Base-by-base conservation (phyloP, 1,139 yeast species). In the Scheffersomyces titani region DNA sequence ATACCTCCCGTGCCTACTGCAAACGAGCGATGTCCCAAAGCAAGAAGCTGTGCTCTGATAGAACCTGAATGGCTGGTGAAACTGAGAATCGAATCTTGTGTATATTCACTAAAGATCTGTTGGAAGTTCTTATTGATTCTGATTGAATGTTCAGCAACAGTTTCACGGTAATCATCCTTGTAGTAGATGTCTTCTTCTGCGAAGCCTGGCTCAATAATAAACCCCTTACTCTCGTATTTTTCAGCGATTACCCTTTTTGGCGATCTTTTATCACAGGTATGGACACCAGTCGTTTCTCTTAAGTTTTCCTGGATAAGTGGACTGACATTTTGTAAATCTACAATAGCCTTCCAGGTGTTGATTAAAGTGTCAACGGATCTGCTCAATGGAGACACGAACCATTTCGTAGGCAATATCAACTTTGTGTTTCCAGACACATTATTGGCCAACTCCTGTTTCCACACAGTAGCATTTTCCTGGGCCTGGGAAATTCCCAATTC, bases 1-100 rank as follows among this genome's bases (percentile, higher is more conserved):
- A 78, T 70, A 6, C 82, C 82, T 13, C 82, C 82, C 5, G 82
- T 78, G 7, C 80, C 81, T 30, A 78, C 74, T 3, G 77, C 74
- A 66, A 78, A 78, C 24, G 74, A 66, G 48, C 82, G 65, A 60
- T 78, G 82, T 51, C 78, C 77, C 60, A 78, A 70, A 2, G 71
- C 82, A 62, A 76, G 62, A 54, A 78, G 69, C 57, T 76, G 80
- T 3, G 81, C 73, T 55, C 80, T 66, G 55, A 78, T 77, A 21
- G 78, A 67, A 1, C 82, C 82, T 44, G 77, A 71, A 59, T 78
- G 82, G 53, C 76, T 72, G 47, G 81, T 76, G 18, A 75, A 63
- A 55, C 73, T 65, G 40, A 76, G 58, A 19, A 72, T 63, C 24
- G 65, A 62, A 48, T 75, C 75, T 7, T 57, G 52, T 49, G 62